These are phyloP conservation scores for Litchi chinensis DNA, from an alignment of 345 rosid species.

Conservation along the genomic window DNA sequence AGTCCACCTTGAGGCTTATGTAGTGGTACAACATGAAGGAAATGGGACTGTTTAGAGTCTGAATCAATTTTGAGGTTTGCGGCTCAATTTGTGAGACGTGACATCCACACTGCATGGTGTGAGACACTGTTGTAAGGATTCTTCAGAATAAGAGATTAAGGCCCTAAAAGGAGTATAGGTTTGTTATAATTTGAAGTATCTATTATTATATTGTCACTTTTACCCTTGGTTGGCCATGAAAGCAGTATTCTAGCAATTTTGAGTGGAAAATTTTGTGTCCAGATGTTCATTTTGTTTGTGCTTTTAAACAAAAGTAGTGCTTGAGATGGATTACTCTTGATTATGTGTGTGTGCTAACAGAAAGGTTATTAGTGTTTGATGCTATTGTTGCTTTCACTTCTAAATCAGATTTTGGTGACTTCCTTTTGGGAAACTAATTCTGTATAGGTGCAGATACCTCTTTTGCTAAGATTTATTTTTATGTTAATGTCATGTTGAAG, in stretches of 20 bases:
- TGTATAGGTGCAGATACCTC: neutral
- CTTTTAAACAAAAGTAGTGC: neutral
- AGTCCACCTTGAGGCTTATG: neutral
- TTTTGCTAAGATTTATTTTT: conserved; percentile 1
- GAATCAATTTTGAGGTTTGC: neutral
- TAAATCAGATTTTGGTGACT: conserved; percentile 3
- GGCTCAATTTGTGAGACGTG: neutral
- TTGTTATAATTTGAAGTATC: neutral
- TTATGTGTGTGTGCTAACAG: neutral
- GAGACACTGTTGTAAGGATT: conserved; percentile 7
- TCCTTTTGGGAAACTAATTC: neutral
- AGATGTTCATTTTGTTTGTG: neutral
- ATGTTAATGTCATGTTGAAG: conserved; percentile 30
- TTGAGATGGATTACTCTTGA: neutral
- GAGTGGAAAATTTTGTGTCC: neutral
- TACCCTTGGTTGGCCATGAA: neutral
- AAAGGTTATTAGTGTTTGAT: neutral
- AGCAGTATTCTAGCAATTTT: neutral
- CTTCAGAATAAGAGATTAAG: neutral
- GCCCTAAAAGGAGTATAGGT: neutral
- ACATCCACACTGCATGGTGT: neutral
- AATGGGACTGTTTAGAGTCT: neutral
- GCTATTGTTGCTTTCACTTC: neutral
- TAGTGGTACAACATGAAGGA: neutral
- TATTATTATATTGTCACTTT: neutral